These are phyloP conservation scores for Phytophthora hybrid DNA, from an alignment of 352 stramenopile species.

Conservation along the genomic window DNA sequence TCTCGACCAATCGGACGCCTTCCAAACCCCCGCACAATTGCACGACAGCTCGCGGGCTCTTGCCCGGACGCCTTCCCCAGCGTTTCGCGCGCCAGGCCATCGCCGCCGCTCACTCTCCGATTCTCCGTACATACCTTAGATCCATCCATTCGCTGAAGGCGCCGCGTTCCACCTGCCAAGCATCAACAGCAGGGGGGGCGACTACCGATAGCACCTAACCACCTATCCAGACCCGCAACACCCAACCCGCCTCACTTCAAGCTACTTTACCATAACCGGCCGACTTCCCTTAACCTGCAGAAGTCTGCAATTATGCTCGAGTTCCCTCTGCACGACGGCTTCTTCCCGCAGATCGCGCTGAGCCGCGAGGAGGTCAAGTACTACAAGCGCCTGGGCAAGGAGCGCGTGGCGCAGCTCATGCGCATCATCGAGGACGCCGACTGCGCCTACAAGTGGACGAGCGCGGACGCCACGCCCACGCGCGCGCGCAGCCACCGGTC, in stretches of 20 bases:
- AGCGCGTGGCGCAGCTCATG: slow-evolving; percentile 76
- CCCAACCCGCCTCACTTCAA: too few relatives aligned
- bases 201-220: too few relatives aligned
- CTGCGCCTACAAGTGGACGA: slow-evolving; percentile 79
- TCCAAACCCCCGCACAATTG: slow-evolving; percentile 33
- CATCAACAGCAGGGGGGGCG: too few relatives aligned
- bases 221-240: too few relatives aligned
- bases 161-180: neutral
- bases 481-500: slow-evolving; percentile 15
- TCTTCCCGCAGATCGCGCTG: slow-evolving; percentile 85
- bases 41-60: slow-evolving; percentile 26
- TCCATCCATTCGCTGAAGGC: neutral
- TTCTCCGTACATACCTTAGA: slow-evolving; percentile 26
- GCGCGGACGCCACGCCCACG: slow-evolving; percentile 4
- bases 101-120: slow-evolving; percentile 29
- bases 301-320: slow-evolving; percentile 51
- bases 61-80: slow-evolving; percentile 30
- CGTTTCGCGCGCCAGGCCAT: slow-evolving; percentile 18
- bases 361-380: slow-evolving; percentile 73
- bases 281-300: slow-evolving; percentile 6
- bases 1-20: slow-evolving; percentile 33
- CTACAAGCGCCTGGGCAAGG: slow-evolving; percentile 82
- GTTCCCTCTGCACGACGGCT: slow-evolving; percentile 79
- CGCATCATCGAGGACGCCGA: slow-evolving; percentile 84
- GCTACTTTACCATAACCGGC: too few relatives aligned